phyloP scores from a whole-genome alignment of 495 filamentous ascomycete genomes.

The Neurospora tetraspora region DNA sequence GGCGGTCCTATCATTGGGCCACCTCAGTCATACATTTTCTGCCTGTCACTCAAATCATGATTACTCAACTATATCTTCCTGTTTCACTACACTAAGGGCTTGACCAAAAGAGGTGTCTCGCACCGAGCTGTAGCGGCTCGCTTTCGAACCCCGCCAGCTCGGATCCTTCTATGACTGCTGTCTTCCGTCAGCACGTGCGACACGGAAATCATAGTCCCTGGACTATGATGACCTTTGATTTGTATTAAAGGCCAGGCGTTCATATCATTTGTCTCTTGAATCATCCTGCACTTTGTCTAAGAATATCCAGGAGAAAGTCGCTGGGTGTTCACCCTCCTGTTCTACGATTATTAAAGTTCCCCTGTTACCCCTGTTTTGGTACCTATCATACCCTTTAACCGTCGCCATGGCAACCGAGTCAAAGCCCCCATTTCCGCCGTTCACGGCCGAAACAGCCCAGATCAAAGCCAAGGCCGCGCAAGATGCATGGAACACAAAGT shows the following conservation, averaged over 20 bases:
- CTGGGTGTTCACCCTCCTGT: background rate
- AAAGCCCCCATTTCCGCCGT: slow-evolving; percentile 57
- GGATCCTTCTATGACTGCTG: background rate
- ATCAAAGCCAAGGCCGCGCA: slow-evolving; percentile 82
- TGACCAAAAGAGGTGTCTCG: background rate
- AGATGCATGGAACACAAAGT: slow-evolving; percentile 77
- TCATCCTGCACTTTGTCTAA: background rate
- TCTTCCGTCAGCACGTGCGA: background rate
- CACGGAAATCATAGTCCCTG: background rate
- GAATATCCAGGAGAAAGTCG: background rate
- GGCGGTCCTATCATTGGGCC: background rate
- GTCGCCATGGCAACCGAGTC: slow-evolving; percentile 16
- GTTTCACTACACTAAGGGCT: background rate
- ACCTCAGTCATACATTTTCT: background rate
- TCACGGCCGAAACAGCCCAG: slow-evolving; percentile 61
- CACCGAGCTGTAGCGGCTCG: background rate
- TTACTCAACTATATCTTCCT: background rate
- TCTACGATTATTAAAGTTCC: background rate
- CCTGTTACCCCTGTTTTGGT: background rate
- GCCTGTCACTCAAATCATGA: background rate
- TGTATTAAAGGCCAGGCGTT: background rate
- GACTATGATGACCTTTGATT: background rate
- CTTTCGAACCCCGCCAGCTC: background rate
- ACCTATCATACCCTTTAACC: background rate
- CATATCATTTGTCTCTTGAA: background rate